These are phyloP conservation scores for Begonia masoniana DNA, from an alignment of 306 rosid species.

Conservation along the genomic window DNA sequence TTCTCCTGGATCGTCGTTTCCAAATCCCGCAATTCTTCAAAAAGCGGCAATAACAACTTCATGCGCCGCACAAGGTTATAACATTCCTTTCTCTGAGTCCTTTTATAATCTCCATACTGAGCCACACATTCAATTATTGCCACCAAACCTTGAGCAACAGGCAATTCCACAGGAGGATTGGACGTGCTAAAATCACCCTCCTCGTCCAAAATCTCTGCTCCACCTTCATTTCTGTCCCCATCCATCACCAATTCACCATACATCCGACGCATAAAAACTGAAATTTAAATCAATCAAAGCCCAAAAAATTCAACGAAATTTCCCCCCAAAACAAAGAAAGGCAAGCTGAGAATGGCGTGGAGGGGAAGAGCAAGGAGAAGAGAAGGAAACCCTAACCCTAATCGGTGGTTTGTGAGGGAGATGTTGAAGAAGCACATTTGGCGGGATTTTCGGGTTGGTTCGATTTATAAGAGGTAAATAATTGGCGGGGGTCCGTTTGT, in stretches of 20 bases:
- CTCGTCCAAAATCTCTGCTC: conserved; percentile 14
- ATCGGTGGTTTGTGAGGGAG: conserved; percentile 5
- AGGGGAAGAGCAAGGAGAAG: conserved; percentile 6
- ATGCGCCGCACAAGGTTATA: conserved; percentile 43
- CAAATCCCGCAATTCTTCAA: conserved; percentile 54
- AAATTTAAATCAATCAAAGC: background rate
- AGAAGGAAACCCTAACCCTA: conserved; percentile 19
- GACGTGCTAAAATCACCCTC: conserved; percentile 4
- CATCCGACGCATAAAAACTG: conserved; percentile 1
- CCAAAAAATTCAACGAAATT: no score
- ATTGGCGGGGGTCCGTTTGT: conserved; percentile 5
- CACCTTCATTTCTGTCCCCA: conserved; percentile 14
- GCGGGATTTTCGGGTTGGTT: conserved; percentile 19
- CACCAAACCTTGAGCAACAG: conserved; percentile 23
- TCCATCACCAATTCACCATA: conserved; percentile 35
- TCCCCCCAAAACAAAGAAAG: no score
- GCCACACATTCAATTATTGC: conserved; percentile 40
- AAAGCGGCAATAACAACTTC: conserved; percentile 45
- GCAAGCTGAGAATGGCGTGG: background rate
- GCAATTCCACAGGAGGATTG: conserved; percentile 4
- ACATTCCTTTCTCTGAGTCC: conserved; percentile 44
- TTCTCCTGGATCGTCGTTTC: conserved; percentile 16
- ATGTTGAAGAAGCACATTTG: conserved; percentile 7
- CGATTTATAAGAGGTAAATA: background rate
- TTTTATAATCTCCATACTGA: conserved; percentile 46